These are phyloP conservation scores for Clonostachys rosea DNA, from an alignment of 2,329 filamentous ascomycete species.

Conservation along the genomic window DNA sequence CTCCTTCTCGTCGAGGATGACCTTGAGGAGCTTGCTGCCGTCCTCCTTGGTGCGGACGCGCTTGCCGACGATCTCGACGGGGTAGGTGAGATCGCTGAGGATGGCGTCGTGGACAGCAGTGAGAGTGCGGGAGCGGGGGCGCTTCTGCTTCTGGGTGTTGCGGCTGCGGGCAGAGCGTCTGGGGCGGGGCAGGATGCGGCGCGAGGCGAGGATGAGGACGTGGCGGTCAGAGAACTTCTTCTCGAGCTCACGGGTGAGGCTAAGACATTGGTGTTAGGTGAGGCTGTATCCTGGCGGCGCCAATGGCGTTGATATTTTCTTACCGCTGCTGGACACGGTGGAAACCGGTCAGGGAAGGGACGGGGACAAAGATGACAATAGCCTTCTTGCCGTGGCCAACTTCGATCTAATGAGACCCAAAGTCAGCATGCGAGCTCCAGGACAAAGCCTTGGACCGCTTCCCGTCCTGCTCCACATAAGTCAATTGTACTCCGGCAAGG, in stretches of 20 bases:
- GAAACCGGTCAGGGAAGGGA: conserved; percentile 97
- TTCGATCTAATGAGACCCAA: conserved; percentile 81
- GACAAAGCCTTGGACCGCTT: conserved; percentile 68
- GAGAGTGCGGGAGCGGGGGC: conserved; percentile 93
- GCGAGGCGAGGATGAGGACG: conserved; percentile 97
- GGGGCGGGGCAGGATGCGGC: conserved; percentile 96
- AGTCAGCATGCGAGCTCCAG: conserved; percentile 76
- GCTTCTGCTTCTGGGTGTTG: conserved; percentile 98
- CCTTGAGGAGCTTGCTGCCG: conserved; percentile 97
- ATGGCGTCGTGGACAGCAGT: conserved; percentile 99
- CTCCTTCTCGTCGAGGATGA: conserved; percentile 99
- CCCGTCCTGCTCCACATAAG: conserved; percentile 64
- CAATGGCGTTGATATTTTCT: conserved; percentile 25
- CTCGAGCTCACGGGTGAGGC: conserved; percentile 99
- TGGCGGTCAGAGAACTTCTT: conserved; percentile 99
- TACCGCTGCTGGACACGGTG: conserved; percentile 99
- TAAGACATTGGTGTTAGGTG: conserved; percentile 27
- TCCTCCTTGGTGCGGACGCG: conserved; percentile 98
- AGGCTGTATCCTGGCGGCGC: background rate
- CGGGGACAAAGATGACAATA: conserved; percentile 99
- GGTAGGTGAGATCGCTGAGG: conserved; percentile 96
- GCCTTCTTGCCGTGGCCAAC: conserved; percentile 99
- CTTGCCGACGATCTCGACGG: conserved; percentile 99
- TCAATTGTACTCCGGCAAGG: conserved; percentile 23
- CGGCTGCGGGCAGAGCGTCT: conserved; percentile 97